Evolutionary conservation across 331 rosid genomes (phyloP).

Genomic region (Saraca asoca): DNA sequence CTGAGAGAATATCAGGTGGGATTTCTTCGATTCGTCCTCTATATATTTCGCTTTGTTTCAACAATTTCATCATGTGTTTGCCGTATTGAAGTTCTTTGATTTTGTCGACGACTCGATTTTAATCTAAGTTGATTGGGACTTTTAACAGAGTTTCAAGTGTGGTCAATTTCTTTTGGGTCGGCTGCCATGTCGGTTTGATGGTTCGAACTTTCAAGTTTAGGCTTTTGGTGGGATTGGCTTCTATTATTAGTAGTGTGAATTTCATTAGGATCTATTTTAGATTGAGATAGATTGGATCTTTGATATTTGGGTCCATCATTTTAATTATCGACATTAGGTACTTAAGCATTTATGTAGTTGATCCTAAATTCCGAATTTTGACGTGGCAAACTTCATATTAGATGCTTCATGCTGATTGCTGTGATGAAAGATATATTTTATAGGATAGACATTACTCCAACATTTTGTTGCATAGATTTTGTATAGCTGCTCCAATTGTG

Average conservation of each 20-base stretch:
- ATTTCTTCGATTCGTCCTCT: conserved; percentile 12
- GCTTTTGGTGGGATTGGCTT: conserved; percentile 11
- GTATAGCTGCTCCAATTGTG: conserved; percentile 19
- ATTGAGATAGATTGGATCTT: conserved; percentile 19
- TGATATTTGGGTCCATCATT: not conserved
- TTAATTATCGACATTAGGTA: conserved; percentile 13
- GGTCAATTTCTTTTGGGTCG: conserved; percentile 23
- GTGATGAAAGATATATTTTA: not conserved
- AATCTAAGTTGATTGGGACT: conserved; percentile 22
- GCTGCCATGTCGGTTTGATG: too few species aligned
- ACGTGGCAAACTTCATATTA: conserved; percentile 10
- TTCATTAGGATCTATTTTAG: conserved; percentile 40
- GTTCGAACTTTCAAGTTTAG: conserved; percentile 8
- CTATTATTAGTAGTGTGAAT: conserved; percentile 8
- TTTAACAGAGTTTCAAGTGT: conserved; percentile 6
- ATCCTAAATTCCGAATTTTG: conserved; percentile 5
- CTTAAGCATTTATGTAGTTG: conserved; percentile 3
- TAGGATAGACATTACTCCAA: not conserved
- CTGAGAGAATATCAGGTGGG: conserved; percentile 88
- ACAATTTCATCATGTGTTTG: conserved; percentile 7
- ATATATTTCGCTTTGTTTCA: not conserved
- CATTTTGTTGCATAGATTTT: not conserved
- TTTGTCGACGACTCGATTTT: conserved; percentile 12
- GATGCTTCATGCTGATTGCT: not conserved
- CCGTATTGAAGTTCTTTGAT: conserved; percentile 12